Base-by-base conservation (phyloP, 2,329 filamentous ascomycete species). In the Colletotrichum kahawae region DNA sequence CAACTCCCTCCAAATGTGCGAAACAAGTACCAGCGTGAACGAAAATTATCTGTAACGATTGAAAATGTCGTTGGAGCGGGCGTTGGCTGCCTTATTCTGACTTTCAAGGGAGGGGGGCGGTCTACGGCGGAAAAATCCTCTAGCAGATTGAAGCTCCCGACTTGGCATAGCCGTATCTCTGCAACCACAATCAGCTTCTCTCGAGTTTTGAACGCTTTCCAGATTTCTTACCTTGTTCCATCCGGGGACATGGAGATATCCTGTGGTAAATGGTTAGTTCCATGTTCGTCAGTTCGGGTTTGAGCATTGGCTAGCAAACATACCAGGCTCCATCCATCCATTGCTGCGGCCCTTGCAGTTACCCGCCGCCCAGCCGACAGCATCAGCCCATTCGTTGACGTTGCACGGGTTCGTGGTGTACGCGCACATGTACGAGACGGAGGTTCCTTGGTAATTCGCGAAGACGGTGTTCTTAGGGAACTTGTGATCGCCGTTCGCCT, bases 271-370 rank as follows among this genome's bases (percentile, higher is more conserved):
- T 18, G 5, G 9, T 29, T 5, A 57, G 38, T 48, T 48, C 38
- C 0, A 43, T n/a, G 21, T 6, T 56, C 27, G 27, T 5, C 1
- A 29, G 0, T 16, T 1, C 24, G 13, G 0, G 0, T 57, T 27
- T 0, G 13, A 29, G 0, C 7, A 27, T 27, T 29, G 13, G 0
- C 8, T 57, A 14, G 27, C 12, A 29, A 0, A 57, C 54, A 27
- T 57, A 57, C 14, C 54, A 27, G 54, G 54, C 54, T 57, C 54
- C 7, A 57, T 57, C 13, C 54, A 57, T 5, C 54, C 54, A 57
- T 29, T 57, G 0, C 24, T 57, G 24, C 54, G 54, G 54, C 54
- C 54, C 4, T 24, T 29, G n/a, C 54, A 57, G 24, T 29, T 29
- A 24, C 12, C 14, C 14, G 54, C 54, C 1, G 27, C 54, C 54